Evolutionary conservation across 345 rosid genomes (phyloP).

Genomic region (Boechera divaricarpa): DNA sequence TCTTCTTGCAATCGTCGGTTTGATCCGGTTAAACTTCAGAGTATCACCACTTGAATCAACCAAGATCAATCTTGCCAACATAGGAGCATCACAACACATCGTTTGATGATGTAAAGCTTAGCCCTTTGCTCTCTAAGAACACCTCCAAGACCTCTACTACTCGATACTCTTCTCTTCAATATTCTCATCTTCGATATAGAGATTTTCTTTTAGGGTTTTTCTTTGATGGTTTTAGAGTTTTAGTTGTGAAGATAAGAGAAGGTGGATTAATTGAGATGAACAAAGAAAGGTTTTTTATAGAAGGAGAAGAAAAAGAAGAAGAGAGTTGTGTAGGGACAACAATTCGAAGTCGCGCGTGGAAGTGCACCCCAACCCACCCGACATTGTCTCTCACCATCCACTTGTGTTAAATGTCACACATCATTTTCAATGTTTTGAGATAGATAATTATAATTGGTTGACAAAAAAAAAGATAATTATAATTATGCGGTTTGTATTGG

Average conservation of each 20-base stretch:
- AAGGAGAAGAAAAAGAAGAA: conserved; percentile 27
- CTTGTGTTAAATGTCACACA: conserved; percentile 39
- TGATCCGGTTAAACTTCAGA: conserved; percentile 25
- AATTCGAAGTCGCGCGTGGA: conserved; percentile 45
- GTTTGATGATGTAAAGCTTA: conserved; percentile 73
- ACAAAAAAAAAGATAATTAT: background rate
- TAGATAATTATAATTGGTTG: background rate
- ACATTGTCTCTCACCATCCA: conserved; percentile 43
- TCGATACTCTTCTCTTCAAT: conserved; percentile 69
- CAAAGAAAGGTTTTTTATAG: conserved; percentile 25
- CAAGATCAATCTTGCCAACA: conserved; percentile 76
- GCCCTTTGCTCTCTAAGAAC: conserved; percentile 88
- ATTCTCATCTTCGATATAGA: conserved; percentile 50
- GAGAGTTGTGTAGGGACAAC: conserved; percentile 38
- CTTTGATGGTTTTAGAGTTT: conserved; percentile 18
- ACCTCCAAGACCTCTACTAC: conserved; percentile 68
- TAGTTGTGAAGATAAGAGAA: conserved; percentile 21
- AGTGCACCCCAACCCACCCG: conserved; percentile 43
- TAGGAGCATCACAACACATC: conserved; percentile 89
- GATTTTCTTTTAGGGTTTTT: background rate
- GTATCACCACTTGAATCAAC: conserved; percentile 15
- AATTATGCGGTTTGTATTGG: conserved; percentile 10
- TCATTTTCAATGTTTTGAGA: conserved; percentile 33
- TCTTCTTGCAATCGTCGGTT: conserved; percentile 28
- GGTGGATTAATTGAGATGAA: conserved; percentile 18